These are phyloP conservation scores for Helicostylum pulchrum DNA, from an alignment of 192 early-diverging fungal species.

Conservation along the genomic window DNA sequence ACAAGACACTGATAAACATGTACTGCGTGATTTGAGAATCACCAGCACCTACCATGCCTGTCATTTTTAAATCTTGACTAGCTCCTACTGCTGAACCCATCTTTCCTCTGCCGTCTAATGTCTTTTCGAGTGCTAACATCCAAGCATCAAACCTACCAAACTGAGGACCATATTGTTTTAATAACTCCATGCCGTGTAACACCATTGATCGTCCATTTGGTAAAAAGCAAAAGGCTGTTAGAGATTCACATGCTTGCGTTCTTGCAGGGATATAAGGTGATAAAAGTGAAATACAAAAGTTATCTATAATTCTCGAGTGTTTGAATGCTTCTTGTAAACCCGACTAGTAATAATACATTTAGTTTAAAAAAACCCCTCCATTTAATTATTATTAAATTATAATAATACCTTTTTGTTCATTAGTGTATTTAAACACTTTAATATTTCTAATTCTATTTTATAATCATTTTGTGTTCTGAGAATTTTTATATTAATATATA, in stretches of 20 bases:
- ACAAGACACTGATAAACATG: constrained; percentile 65
- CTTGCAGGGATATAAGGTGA: constrained; percentile 70
- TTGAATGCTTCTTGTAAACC: constrained; percentile 71
- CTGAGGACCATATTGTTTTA: constrained; percentile 50
- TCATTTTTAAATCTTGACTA: constrained; percentile 61
- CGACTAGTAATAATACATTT: constrained; percentile 41
- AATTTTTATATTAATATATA: neutral
- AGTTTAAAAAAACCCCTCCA: neutral
- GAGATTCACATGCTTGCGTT: constrained; percentile 63
- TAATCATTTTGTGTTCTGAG: constrained; percentile 51
- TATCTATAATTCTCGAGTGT: constrained; percentile 60
- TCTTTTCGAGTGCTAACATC: constrained; percentile 64
- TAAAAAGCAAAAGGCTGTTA: constrained; percentile 73
- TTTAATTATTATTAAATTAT: neutral
- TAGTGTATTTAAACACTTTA: constrained; percentile 70
- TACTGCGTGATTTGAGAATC: constrained; percentile 59
- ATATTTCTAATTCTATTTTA: constrained; percentile 73
- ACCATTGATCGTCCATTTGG: constrained; percentile 71
- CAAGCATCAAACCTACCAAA: constrained; percentile 54
- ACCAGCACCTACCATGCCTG: constrained; percentile 41
- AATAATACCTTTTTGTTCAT: constrained; percentile 55
- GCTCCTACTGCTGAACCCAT: constrained; percentile 76
- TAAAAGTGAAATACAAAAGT: constrained; percentile 67
- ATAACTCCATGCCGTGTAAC: constrained; percentile 67
- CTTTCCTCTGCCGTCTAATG: constrained; percentile 69